Evolutionary conservation across 179 eudicot genomes (phyloP), one percentile per base, ranked within the genome.

Genomic region (Dionaea muscipula): DNA sequence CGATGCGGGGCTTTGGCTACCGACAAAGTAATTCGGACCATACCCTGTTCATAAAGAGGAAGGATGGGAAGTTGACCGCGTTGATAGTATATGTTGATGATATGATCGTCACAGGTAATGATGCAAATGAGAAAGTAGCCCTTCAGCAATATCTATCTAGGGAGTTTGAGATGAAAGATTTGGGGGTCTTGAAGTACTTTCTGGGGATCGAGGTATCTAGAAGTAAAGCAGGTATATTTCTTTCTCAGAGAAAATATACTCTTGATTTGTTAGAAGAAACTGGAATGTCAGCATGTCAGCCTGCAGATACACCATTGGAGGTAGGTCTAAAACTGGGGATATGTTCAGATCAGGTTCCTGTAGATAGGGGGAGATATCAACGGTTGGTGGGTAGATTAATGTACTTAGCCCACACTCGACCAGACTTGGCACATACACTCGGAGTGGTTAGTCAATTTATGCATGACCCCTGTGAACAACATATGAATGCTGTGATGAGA

Each of bases 161-260:
- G 13, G 51, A 47, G 21, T 47, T 47, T 47, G 12, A 23, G 11
- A 47, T 47, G 27, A 47, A 47, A 47, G 31, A 47, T 47, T 0
- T 47, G 1, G 13, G 9, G 0, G 13, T 6, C 12, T 47, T 47
- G 14, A 47, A 47, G 13, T 23, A 21, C 10, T 47, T 47, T 23
- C 26, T 47, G 2, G 0, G 3, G 11, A 47, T 47, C 8, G 15
- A 47, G 18, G 27, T 47, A 4, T 22, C 31, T 8, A 1, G 18
- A 7, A 3, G 14, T 21, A 17, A 18, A 17, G 8, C 8, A 18
- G 48, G 22, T 21, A 44, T 9, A 0, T 47, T 47, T 47, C 51
- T 22, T 1, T 47, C 27, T 47, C 51, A 47, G 21, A 22, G 51
- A 22, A 47, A 47, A 47, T 47, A 47, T 23, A 12, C 51, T 16